Conservation (phyloP, 108 stramenopile species). For the Chaetoceros tenuissimus region DNA sequence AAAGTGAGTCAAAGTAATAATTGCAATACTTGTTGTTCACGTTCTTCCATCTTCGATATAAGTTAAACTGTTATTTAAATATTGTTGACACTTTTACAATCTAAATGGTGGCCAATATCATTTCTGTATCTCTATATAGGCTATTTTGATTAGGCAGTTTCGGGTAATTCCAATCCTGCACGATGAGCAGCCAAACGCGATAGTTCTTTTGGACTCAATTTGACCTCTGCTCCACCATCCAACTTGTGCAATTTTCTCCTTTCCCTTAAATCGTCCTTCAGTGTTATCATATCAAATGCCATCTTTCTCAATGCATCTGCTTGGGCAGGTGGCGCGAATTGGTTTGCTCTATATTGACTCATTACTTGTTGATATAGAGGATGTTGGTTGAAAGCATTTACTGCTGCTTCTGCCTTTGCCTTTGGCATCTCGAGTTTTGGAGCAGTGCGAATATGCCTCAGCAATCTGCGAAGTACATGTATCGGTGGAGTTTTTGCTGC, state of each 20-base stretch:
- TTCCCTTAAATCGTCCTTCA: conserved; percentile 51
- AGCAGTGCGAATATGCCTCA: conserved; percentile 20
- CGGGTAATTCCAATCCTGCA: conserved; percentile 64
- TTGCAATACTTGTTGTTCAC: too few species aligned
- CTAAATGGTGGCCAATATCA: too few species aligned
- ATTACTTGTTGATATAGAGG: conserved; percentile 21
- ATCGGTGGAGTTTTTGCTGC: conserved; percentile 30
- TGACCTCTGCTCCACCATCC: conserved; percentile 66
- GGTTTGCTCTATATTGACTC: conserved; percentile 28
- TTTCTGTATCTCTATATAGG: too few species aligned
- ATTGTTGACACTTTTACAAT: too few species aligned
- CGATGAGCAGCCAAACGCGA: conserved; percentile 68
- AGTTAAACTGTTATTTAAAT: too few species aligned
- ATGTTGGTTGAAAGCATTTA: neutral
- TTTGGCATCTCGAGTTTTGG: conserved; percentile 10
- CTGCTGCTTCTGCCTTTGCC: conserved; percentile 2
- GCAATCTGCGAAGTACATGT: conserved; percentile 51
- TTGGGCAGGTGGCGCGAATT: conserved; percentile 8
- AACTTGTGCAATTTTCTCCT: conserved; percentile 52
- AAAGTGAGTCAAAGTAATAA: too few species aligned
- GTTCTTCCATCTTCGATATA: too few species aligned
- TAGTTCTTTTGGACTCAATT: conserved; percentile 63
- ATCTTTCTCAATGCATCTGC: conserved; percentile 20
- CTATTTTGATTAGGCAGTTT: conserved; percentile 36
- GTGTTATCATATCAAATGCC: conserved; percentile 44